Evolutionary conservation across 768 basidiomycete species (phyloP), one percentile per base, ranked within the genome.

Genomic region (Agrocybe praecox): DNA sequence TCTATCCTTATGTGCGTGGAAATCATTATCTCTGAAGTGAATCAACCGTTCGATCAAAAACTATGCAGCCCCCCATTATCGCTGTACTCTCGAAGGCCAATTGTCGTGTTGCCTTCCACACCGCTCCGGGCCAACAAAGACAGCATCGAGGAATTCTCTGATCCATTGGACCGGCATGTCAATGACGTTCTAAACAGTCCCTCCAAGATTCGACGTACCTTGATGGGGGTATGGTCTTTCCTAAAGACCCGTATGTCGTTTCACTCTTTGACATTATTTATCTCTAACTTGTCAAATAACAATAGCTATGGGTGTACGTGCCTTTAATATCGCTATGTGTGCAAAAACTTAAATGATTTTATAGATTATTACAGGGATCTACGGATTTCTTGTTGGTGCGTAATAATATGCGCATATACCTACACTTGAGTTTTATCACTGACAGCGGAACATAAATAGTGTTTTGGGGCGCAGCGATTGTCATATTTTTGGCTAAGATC

Each of bases 391-490:
- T 42, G 84, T 88, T 36, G 87, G 87, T 85, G 62, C 54, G 82
- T 49, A 29, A 21, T 43, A 11, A 22, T 2, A 14, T 26, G 21
- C 33, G 36, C 36, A 40, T 40, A 40, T 40, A 40, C n/a, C 36
- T 14, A 40, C 23, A 49, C 15, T 44, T 23, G 33, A 22, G 46
- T 44, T 34, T 46, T 23, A 29, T 33, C n/a, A 43, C 55, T 52
- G n/a, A 46, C 43, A 61, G 48, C 26, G 62, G 33, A 22, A 34
- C 6, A 26, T 22, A 10, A 24, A 15, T 64, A 83, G 92, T 88
- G 0, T 94, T 95, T 64, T 95, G 92, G 92, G 92, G 93, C 15
- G 83, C 90, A 19, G 92, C 87, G 3, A 86, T 95, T 59, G 89
- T 93, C 14, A 70, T 93, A 50, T 87, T 93, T 70, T 72, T 91